Conservation (phyloP, 768 basidiomycete species). For the Boletus sp. region DNA sequence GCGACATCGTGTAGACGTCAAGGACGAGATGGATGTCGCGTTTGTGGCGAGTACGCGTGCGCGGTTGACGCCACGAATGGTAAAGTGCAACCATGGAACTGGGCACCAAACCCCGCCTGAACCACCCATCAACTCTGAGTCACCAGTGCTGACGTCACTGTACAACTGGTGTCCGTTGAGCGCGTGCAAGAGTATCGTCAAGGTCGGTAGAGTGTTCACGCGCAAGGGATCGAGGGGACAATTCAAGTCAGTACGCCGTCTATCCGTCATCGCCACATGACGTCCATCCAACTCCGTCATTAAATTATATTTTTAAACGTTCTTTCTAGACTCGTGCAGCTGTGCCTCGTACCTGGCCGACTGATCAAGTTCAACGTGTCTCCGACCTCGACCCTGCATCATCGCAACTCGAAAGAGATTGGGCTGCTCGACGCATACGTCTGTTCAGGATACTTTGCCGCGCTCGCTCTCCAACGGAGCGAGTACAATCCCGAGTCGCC, state of each 20-base stretch:
- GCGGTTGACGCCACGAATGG: slow-evolving; percentile 56
- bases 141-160: slow-evolving; percentile 58
- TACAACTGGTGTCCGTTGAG: slow-evolving; percentile 90
- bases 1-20: slow-evolving; percentile 71
- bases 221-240: slow-evolving; percentile 69
- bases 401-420: slow-evolving; percentile 52
- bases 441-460: slow-evolving; percentile 83
- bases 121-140: slow-evolving; percentile 50
- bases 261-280: too few relatives aligned
- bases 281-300: background rate
- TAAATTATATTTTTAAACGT: background rate
- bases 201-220: slow-evolving; percentile 71
- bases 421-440: slow-evolving; percentile 75
- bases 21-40: slow-evolving; percentile 77
- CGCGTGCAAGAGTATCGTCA: slow-evolving; percentile 73
- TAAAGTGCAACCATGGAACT: slow-evolving; percentile 29
- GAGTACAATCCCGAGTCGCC: slow-evolving; percentile 57
- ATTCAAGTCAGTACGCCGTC: slow-evolving; percentile 62
- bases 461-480: slow-evolving; percentile 59
- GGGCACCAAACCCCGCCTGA: slow-evolving; percentile 48
- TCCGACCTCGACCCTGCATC: slow-evolving; percentile 56
- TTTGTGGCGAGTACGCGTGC: slow-evolving; percentile 50
- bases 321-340: slow-evolving; percentile 55
- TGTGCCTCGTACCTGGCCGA: slow-evolving; percentile 74
- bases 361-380: slow-evolving; percentile 69